These are phyloP conservation scores for Helenozyma baotianmanensis DNA, from an alignment of 805 yeast genomes.

Conservation along the genomic window DNA sequence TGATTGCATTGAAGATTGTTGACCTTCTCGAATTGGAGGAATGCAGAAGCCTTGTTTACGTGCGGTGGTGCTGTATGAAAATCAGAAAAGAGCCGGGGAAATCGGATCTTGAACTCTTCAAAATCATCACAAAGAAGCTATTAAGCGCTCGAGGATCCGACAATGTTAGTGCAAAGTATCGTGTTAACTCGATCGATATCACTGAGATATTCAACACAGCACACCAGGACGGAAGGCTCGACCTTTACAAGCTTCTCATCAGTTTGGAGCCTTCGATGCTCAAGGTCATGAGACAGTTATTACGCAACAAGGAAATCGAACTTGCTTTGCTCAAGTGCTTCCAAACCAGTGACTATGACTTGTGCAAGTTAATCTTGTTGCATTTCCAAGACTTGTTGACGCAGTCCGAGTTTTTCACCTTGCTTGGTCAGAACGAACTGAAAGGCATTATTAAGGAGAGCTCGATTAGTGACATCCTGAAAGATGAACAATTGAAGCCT, in stretches of 20 bases:
- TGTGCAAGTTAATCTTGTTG: conserved; percentile 54
- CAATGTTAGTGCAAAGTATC: too few species aligned
- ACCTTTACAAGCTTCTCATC: conserved; percentile 63
- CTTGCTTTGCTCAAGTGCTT: conserved; percentile 66
- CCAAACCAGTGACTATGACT: conserved; percentile 55
- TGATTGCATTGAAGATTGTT: conserved; percentile 59
- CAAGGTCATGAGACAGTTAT: conserved; percentile 52
- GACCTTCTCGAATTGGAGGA: conserved; percentile 43
- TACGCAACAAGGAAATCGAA: conserved; percentile 69
- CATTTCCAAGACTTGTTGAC: conserved; percentile 52
- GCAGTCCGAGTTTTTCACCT: conserved; percentile 62
- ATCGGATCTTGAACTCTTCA: conserved; percentile 57
- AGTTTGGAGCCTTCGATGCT: conserved; percentile 62
- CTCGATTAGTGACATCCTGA: conserved; percentile 20
- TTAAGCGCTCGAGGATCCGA: conserved; percentile 12
- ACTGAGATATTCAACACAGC: conserved; percentile 61
- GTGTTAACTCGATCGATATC: conserved; percentile 43
- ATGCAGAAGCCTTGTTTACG: conserved; percentile 42
- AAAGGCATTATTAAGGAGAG: conserved; percentile 24
- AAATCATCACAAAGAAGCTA: conserved; percentile 46
- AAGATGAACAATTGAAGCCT: conserved; percentile 10
- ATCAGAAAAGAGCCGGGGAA: conserved; percentile 49
- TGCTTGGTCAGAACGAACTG: conserved; percentile 48
- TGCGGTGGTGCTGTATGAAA: conserved; percentile 78
- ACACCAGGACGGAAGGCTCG: conserved; percentile 73